Conservation (phyloP, 1,284 basidiomycete genomes). For the Trametes polyzona region DNA sequence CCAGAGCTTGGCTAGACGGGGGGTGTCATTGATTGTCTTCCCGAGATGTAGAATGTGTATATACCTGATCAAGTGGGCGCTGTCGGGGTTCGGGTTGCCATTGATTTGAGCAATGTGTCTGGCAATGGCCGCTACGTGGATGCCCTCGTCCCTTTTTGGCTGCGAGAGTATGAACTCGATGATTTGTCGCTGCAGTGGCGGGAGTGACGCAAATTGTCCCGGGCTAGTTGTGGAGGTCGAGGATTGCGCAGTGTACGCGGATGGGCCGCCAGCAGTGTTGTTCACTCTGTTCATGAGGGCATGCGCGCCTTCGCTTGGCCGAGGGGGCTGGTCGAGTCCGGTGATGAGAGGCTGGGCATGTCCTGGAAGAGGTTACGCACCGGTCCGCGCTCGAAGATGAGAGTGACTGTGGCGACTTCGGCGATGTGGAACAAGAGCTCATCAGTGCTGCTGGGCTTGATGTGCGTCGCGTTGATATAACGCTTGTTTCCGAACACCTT, state of each 20-base stretch:
- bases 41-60: conserved; percentile 14
- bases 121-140: conserved; percentile 52
- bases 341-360: conserved; percentile 4
- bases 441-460: conserved; percentile 7
- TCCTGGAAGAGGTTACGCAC: conserved; percentile 27
- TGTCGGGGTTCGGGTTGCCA: conserved; percentile 29
- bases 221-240: conserved; percentile 22
- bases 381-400: conserved; percentile 46
- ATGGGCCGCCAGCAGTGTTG: conserved; percentile 19
- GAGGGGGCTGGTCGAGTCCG: conserved; percentile 33
- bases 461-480: conserved; percentile 79
- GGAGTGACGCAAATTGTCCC: conserved; percentile 45
- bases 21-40: not conserved
- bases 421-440: conserved; percentile 85
- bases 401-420: conserved; percentile 55
- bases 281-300: conserved; percentile 4
- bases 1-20: conserved; percentile 47
- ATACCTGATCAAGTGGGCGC: conserved; percentile 45
- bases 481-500: conserved; percentile 87
- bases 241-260: conserved; percentile 39
- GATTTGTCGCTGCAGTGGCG: conserved; percentile 51
- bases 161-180: conserved; percentile 48
- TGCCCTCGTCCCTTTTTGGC: conserved; percentile 44
- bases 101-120: conserved; percentile 28
- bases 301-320: conserved; percentile 27